A percentile compares a stretch with the other conserved stretches of the same genome.
These are phyloP conservation scores for Xylaria sp. DNA, from an alignment of 2,329 filamentous ascomycete species.

Conservation along the genomic window DNA sequence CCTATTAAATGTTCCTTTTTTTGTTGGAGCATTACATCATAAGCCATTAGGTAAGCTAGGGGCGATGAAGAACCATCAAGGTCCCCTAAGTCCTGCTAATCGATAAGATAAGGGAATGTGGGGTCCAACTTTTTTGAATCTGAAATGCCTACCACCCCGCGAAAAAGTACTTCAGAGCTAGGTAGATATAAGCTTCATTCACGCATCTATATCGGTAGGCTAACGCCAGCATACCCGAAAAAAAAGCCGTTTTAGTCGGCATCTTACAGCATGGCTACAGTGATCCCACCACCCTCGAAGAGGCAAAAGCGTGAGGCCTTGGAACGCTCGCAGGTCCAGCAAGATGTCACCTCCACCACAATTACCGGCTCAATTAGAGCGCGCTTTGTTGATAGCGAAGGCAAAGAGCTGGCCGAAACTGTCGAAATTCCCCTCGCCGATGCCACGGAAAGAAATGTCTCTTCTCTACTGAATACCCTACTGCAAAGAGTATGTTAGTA, in stretches of 20 bases:
- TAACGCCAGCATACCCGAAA: constrained; percentile 2
- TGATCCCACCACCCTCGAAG: constrained; percentile 87
- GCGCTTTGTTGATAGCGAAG: constrained; percentile 85
- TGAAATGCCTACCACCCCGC: constrained; percentile 38
- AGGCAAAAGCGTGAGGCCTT: constrained; percentile 81
- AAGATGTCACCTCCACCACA: constrained; percentile 76
- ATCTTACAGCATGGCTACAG: constrained; percentile 74
- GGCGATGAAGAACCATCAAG: constrained; percentile 21
- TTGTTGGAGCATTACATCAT: neutral
- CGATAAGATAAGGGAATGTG: constrained; percentile 45
- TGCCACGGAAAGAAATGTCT: constrained; percentile 88
- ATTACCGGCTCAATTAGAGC: constrained; percentile 82
- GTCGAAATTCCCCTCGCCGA: constrained; percentile 82
- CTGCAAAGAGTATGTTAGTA: constrained; percentile 72
- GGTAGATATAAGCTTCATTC: neutral
- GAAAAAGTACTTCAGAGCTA: constrained; percentile 17
- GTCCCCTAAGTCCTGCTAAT: constrained; percentile 24
- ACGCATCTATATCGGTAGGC: constrained; percentile 6
- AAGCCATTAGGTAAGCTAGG: too few relatives aligned
- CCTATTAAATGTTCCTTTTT: too few relatives aligned
- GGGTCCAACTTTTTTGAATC: constrained; percentile 41
- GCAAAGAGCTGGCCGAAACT: constrained; percentile 76
- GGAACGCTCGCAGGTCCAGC: constrained; percentile 77
- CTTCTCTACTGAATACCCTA: constrained; percentile 85
- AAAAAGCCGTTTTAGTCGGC: neutral